These are phyloP conservation scores for Colletotrichum endophyticum DNA, from an alignment of 2,329 filamentous ascomycete genomes.

Conservation along the genomic window DNA sequence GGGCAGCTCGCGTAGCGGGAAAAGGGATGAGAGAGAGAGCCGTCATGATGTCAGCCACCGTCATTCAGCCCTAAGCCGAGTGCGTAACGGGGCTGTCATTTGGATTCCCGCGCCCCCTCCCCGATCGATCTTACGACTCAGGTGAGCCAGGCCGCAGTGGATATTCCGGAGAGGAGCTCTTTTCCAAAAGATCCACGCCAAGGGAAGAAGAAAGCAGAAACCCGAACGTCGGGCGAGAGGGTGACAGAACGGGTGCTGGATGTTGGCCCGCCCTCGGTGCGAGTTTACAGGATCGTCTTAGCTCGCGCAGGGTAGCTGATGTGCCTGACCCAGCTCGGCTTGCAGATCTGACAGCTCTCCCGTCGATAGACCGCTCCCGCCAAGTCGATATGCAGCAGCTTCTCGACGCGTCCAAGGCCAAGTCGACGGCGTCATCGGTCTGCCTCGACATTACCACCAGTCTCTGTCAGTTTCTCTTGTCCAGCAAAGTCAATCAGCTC, in stretches of 20 bases:
- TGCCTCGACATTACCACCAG: not conserved
- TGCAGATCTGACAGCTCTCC: slow-evolving; percentile 5
- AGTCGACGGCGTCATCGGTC: not conserved
- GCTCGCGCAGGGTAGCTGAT: not conserved
- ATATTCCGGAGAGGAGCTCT: not conserved
- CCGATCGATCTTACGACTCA: not conserved
- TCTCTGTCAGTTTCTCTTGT: not conserved
- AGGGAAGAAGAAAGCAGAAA: not conserved
- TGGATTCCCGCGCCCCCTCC: not conserved
- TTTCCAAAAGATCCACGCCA: not conserved
- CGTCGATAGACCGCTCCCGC: not conserved
- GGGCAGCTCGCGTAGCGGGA: not conserved
- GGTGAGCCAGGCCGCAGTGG: not conserved
- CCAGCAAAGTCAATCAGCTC: not conserved
- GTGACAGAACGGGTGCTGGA: not conserved
- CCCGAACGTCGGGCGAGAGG: not conserved
- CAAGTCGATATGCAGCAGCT: not conserved
- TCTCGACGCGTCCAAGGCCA: not conserved
- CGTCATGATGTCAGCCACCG: slow-evolving; percentile 15
- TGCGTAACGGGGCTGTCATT: not conserved
- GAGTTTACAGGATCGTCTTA: not conserved
- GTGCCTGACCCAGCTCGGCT: not conserved
- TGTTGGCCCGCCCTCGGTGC: not conserved
- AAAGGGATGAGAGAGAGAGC: not conserved
- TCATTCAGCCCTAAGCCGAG: not conserved